Conservation (phyloP, 164 flowering plant genomes). For the Aristolochia californica region DNA sequence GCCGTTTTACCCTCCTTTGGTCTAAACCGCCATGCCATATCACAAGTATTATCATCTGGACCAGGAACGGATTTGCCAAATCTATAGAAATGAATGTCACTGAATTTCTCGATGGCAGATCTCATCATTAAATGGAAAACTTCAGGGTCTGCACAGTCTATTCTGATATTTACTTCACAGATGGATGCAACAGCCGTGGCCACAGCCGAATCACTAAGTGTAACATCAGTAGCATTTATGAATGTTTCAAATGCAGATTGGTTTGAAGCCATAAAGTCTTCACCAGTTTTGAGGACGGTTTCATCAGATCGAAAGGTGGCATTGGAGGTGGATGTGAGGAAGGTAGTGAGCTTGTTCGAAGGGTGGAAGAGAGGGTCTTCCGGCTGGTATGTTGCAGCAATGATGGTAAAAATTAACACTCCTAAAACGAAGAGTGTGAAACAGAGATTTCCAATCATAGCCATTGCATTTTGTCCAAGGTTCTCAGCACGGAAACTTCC, state of each 20-base stretch:
- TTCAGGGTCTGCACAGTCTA: conserved; percentile 67
- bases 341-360: conserved; percentile 50
- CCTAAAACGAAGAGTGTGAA: conserved; percentile 62
- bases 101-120: conserved; percentile 57
- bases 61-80: conserved; percentile 83
- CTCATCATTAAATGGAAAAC: conserved; percentile 79
- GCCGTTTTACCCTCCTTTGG: conserved; percentile 89
- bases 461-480: conserved; percentile 61
- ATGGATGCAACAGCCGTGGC: conserved; percentile 23
- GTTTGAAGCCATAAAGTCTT: conserved; percentile 59
- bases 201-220: conserved; percentile 1
- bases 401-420: conserved; percentile 72
- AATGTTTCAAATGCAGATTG: conserved; percentile 47
- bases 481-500: conserved; percentile 72
- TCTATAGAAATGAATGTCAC: conserved; percentile 73
- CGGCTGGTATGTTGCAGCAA: conserved; percentile 81
- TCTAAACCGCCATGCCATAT: conserved; percentile 94
- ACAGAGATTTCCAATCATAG: conserved; percentile 66
- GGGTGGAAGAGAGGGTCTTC: conserved; percentile 87
- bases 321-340: conserved; percentile 62
- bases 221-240: conserved; percentile 55
- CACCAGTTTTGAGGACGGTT: conserved; percentile 66
- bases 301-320: conserved; percentile 68
- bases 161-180: conserved; percentile 25
- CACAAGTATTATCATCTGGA: conserved; percentile 49